A percentile compares a stretch with the other conserved stretches of the same genome.
phyloP scores from a whole-genome alignment of 345 rosid genomes.

The Melastoma malabathricum region DNA sequence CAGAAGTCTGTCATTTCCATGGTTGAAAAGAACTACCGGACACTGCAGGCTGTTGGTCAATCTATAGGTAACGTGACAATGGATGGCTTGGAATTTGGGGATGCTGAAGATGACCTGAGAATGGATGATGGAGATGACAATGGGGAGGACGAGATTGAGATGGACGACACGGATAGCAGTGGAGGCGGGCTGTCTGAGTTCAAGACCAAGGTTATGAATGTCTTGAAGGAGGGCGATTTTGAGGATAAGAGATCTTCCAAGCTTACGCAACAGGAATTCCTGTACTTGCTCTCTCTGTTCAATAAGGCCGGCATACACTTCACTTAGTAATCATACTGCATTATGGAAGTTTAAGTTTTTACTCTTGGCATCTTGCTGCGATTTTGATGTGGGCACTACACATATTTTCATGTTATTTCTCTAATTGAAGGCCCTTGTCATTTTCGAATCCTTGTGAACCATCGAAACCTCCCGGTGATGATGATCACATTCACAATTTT shows the following conservation, averaged over 20 bases:
- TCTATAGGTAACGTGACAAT: conserved; percentile 16
- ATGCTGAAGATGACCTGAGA: conserved; percentile 24
- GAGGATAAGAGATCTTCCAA: conserved; percentile 47
- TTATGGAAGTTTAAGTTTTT: no score
- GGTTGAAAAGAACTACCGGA: conserved; percentile 78
- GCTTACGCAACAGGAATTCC: conserved; percentile 59
- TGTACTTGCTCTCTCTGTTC: conserved; percentile 67
- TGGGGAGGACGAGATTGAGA: conserved; percentile 23
- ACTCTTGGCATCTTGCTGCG: no score
- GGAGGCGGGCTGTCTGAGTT: conserved; percentile 42
- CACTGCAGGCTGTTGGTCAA: conserved; percentile 47
- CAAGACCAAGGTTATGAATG: conserved; percentile 47
- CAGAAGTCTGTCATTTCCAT: conserved; percentile 46
- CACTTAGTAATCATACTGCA: not conserved
- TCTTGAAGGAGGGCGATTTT: conserved; percentile 56
- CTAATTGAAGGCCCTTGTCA: no score
- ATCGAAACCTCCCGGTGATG: no score
- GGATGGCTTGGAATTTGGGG: conserved; percentile 18
- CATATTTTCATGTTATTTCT: no score
- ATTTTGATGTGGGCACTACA: no score
- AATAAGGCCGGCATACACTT: conserved; percentile 83
- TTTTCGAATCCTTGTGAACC: no score
- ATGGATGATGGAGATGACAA: conserved; percentile 40
- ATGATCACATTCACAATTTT: no score
- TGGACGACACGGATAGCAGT: conserved; percentile 18